These are phyloP conservation scores for Pseudodiploospora longispora DNA, from an alignment of 2,329 filamentous ascomycete genomes.

Conservation along the genomic window DNA sequence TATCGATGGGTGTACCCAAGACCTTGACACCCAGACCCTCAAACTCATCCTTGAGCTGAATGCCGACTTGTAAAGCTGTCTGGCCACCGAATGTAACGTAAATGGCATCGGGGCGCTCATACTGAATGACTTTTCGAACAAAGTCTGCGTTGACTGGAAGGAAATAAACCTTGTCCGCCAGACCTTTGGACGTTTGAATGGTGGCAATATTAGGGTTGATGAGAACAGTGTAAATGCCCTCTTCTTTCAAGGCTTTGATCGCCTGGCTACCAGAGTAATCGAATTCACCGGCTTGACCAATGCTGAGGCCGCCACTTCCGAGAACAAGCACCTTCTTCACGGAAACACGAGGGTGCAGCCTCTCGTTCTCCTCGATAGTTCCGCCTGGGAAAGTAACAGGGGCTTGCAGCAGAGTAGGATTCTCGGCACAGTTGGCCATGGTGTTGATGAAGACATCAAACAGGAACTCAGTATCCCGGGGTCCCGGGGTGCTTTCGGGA, in stretches of 20 bases:
- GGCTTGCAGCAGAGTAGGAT: conserved; percentile 57
- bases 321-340: conserved; percentile 94
- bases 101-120: conserved; percentile 91
- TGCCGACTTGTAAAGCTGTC: conserved; percentile 92
- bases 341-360: conserved; percentile 65
- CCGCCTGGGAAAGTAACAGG: conserved; percentile 86
- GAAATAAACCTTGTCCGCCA: conserved; percentile 99
- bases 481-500: conserved; percentile 91
- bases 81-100: conserved; percentile 98
- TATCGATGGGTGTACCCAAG: conserved; percentile 91
- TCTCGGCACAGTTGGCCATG: conserved; percentile 62
- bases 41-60: conserved; percentile 96
- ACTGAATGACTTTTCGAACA: conserved; percentile 92
- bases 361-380: conserved; percentile 68
- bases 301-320: conserved; percentile 89
- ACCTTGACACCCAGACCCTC: conserved; percentile 87
- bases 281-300: conserved; percentile 96
- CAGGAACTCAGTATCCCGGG: conserved; percentile 89
- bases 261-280: conserved; percentile 98
- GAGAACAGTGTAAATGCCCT: conserved; percentile 94
- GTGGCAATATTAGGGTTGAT: conserved; percentile 99
- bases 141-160: conserved; percentile 94
- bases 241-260: conserved; percentile 96
- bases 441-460: conserved; percentile 95
- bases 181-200: conserved; percentile 94